These are phyloP conservation scores for Agaricales sp. DNA, from an alignment of 1,284 basidiomycete species.

Conservation along the genomic window DNA sequence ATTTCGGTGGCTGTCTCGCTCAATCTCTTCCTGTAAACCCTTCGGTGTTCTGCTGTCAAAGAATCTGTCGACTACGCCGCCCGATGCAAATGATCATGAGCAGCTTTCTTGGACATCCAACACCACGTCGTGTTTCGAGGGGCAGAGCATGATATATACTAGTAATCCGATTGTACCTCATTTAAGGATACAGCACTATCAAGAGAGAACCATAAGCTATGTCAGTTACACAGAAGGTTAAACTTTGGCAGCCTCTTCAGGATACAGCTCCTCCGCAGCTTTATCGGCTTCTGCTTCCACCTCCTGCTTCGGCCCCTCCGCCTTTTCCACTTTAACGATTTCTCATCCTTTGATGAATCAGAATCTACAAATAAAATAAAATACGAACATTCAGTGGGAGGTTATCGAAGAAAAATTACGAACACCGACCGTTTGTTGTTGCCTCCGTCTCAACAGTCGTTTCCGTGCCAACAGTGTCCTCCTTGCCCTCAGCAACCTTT, in stretches of 20 bases:
- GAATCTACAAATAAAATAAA: too few species aligned
- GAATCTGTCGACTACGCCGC: too few species aligned
- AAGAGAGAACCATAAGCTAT: too few species aligned
- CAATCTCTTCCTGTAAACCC: too few species aligned
- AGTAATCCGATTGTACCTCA: too few species aligned
- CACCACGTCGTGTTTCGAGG: too few species aligned
- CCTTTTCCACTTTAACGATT: slow-evolving; percentile 11
- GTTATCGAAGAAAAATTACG: neutral
- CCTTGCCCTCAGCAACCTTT: neutral
- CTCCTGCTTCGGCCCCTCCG: slow-evolving; percentile 31
- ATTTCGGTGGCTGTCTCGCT: too few species aligned
- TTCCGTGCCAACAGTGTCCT: neutral
- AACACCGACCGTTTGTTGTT: neutral
- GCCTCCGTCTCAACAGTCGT: neutral
- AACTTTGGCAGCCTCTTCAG: slow-evolving; percentile 12
- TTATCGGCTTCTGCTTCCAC: slow-evolving; percentile 40
- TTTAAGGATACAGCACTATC: too few species aligned
- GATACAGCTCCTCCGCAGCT: slow-evolving; percentile 45
- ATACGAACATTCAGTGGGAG: neutral
- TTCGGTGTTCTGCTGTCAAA: too few species aligned
- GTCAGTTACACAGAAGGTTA: neutral
- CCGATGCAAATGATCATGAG: too few species aligned
- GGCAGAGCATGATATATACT: too few species aligned
- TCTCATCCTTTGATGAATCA: slow-evolving; percentile 10
- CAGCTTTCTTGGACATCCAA: too few species aligned